Conservation (phyloP, 495 filamentous ascomycete species). For the Saxispiralis lemnorum region DNA sequence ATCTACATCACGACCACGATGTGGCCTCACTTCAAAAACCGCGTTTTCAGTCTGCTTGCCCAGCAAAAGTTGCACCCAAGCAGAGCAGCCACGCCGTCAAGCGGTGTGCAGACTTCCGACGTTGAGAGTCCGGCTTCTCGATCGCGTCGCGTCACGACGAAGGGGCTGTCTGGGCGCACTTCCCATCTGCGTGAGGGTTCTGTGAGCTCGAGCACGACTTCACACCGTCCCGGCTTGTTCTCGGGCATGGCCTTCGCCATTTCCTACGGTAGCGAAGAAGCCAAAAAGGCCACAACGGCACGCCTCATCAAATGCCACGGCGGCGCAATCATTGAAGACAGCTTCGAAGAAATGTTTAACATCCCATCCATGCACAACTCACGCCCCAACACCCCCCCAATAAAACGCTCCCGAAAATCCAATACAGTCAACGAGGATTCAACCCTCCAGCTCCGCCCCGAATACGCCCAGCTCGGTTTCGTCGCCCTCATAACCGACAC, state of each 20-base stretch:
- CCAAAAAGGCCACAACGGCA: constrained; percentile 31
- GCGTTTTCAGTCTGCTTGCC: constrained; percentile 14
- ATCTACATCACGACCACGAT: constrained; percentile 24
- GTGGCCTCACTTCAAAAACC: constrained; percentile 20
- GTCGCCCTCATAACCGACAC: constrained; percentile 69
- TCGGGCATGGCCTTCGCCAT: constrained; percentile 66
- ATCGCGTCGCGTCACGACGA: constrained; percentile 10
- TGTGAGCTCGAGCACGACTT: constrained; percentile 2
- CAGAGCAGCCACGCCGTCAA: constrained; percentile 14
- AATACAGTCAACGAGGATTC: constrained; percentile 5
- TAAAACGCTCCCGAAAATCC: constrained; percentile 22
- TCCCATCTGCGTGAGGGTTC: constrained; percentile 10
- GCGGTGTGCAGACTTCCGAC: constrained; percentile 6
- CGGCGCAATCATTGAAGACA: constrained; percentile 50
- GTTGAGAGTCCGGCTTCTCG: constrained; percentile 16
- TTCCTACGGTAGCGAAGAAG: constrained; percentile 43
- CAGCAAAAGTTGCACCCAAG: background rate
- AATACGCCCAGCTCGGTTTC: constrained; percentile 48
- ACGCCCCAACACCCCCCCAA: constrained; percentile 5
- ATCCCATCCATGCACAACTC: constrained; percentile 19
- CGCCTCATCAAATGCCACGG: constrained; percentile 42
- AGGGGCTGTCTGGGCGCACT: background rate
- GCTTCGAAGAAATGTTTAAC: constrained; percentile 75
- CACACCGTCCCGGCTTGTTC: constrained; percentile 31
- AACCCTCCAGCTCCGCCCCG: constrained; percentile 29